Conservation (phyloP, 2,329 filamentous ascomycete species). For the Cyanodermella asteris region DNA sequence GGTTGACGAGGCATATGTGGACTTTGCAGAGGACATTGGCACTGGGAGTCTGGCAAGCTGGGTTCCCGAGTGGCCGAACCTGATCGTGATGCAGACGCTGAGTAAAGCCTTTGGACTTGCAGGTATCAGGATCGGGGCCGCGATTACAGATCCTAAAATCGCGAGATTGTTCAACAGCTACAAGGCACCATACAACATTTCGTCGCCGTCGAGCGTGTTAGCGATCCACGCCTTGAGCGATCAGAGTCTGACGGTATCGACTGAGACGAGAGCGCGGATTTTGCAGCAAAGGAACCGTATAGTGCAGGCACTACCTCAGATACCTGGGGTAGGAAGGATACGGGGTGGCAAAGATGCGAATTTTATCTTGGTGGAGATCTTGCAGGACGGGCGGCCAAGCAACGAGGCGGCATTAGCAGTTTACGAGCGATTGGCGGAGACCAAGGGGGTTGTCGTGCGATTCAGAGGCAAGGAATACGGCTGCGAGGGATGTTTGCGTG, state of each 20-base stretch:
- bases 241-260: constrained; percentile 52
- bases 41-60: constrained; percentile 84
- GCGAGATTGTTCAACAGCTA: constrained; percentile 69
- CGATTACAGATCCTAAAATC: constrained; percentile 55
- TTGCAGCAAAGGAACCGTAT: constrained; percentile 57
- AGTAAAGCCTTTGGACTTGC: constrained; percentile 94
- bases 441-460: constrained; percentile 71
- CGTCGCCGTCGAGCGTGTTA: constrained; percentile 64
- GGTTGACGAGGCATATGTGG: constrained; percentile 89
- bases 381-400: constrained; percentile 48
- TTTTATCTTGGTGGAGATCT: constrained; percentile 76
- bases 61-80: constrained; percentile 79
- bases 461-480: constrained; percentile 86
- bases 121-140: constrained; percentile 72
- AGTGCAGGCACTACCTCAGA: constrained; percentile 46
- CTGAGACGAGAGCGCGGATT: constrained; percentile 44
- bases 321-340: constrained; percentile 61
- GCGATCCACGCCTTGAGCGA: constrained; percentile 50
- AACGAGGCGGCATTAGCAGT: constrained; percentile 58
- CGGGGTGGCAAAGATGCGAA: constrained; percentile 65
- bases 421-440: constrained; percentile 69
- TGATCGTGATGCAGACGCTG: constrained; percentile 96
- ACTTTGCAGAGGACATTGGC: constrained; percentile 61
- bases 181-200: constrained; percentile 92
- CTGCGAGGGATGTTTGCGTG: constrained; percentile 68